Percentiles rank a stretch among this genome's conserved stretches.
Evolutionary conservation across 352 stramenopile genomes (phyloP).

Genomic region (Phytopythium chamaehyphon): DNA sequence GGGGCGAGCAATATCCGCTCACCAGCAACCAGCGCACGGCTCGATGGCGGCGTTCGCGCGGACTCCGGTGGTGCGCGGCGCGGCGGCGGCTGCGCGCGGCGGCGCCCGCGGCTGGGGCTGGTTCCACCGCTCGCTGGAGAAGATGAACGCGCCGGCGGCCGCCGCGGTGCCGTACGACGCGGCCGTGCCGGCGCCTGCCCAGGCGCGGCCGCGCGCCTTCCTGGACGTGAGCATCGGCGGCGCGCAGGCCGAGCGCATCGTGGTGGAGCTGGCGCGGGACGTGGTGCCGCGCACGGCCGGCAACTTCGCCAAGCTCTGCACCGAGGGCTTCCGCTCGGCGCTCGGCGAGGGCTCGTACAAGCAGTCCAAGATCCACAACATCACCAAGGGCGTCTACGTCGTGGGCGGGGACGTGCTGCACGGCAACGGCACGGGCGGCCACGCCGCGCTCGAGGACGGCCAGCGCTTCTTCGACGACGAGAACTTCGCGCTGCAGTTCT

Average conservation of each 20-base stretch:
- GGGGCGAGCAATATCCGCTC: neutral
- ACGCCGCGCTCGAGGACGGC: conserved; percentile 64
- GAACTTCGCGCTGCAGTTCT: conserved; percentile 86
- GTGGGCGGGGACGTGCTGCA: conserved; percentile 70
- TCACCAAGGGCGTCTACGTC: conserved; percentile 79
- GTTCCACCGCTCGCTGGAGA: conserved; percentile 79
- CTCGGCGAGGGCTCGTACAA: conserved; percentile 78
- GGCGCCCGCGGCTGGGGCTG: conserved; percentile 75
- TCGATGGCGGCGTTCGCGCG: conserved; percentile 57
- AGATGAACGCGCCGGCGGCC: conserved; percentile 75
- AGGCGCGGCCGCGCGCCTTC: conserved; percentile 65
- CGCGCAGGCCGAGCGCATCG: conserved; percentile 66
- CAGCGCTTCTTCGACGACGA: conserved; percentile 82
- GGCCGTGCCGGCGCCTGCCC: conserved; percentile 44
- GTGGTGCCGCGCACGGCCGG: conserved; percentile 69
- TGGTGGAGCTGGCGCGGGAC: conserved; percentile 81
- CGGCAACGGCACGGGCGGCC: conserved; percentile 70
- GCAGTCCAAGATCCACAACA: conserved; percentile 80
- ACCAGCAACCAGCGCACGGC: neutral
- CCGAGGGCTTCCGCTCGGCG: conserved; percentile 54
- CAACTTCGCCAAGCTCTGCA: conserved; percentile 80
- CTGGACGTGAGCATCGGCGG: conserved; percentile 82
- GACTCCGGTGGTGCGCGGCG: conserved; percentile 53
- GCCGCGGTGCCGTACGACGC: conserved; percentile 60
- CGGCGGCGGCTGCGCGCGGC: conserved; percentile 47